Conservation (phyloP, 1,284 basidiomycete species). For the Psilocybe mexicana region DNA sequence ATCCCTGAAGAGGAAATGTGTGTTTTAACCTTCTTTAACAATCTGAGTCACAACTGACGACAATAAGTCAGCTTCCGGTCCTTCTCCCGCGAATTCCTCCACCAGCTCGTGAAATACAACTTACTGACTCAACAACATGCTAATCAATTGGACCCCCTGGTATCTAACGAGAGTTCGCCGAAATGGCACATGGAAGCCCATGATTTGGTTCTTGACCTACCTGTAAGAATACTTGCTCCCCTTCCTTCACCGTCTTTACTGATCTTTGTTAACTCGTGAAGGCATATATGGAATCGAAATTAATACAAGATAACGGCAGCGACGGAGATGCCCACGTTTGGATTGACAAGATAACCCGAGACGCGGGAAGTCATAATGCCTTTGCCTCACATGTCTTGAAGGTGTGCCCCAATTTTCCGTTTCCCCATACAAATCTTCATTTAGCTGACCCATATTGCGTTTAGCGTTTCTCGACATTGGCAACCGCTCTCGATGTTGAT, state of each 20-base stretch:
- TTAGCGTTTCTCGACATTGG: conserved; percentile 56
- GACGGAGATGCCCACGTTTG: conserved; percentile 51
- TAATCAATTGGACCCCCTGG: conserved; percentile 48
- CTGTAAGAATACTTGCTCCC: conserved; percentile 39
- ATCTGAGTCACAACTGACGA: not conserved
- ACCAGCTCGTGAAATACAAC: conserved; percentile 52
- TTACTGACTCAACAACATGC: conserved; percentile 57
- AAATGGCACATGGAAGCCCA: conserved; percentile 57
- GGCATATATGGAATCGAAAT: conserved; percentile 60
- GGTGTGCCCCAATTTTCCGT: conserved; percentile 35
- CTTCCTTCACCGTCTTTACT: not conserved
- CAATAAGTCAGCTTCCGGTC: conserved; percentile 38
- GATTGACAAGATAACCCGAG: conserved; percentile 58
- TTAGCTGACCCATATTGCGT: conserved; percentile 4
- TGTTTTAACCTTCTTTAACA: conserved; percentile 5
- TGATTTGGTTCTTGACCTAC: conserved; percentile 54
- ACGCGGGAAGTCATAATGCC: conserved; percentile 57
- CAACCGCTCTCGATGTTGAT: conserved; percentile 60
- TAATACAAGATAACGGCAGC: conserved; percentile 51
- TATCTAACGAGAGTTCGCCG: conserved; percentile 47
- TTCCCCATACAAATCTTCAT: not conserved
- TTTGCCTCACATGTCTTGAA: conserved; percentile 61
- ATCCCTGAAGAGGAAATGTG: conserved; percentile 31
- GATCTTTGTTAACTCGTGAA: conserved; percentile 27
- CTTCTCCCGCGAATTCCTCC: conserved; percentile 59